Base-by-base conservation (phyloP, 2,329 filamentous ascomycete genomes). In the Colletotrichum sp. region DNA sequence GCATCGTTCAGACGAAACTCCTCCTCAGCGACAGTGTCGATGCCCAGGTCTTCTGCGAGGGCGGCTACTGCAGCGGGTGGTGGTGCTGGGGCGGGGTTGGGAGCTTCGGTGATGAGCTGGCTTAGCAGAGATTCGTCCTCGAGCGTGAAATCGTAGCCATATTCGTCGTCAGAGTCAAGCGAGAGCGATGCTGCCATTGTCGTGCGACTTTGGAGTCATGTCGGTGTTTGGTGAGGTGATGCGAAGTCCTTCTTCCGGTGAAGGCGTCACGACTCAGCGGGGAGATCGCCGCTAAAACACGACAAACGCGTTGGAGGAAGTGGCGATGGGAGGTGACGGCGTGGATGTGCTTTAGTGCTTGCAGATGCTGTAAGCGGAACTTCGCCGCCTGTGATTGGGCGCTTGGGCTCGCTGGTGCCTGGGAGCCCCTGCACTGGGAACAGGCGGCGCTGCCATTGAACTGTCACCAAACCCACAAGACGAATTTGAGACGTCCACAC, bases 111-210 rank as follows among this genome's bases (percentile, higher is more conserved):
- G 62, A 81, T 80, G 52, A 87, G 80, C 66, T 84, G 75, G 69
- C 82, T 79, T 18, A 89, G 79, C 60, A 86, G 77, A 55, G 86
- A 79, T 75, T 90, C 88, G 34, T 90, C 88, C 32, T 90, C 88
- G 2, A 81, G 77, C 4, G 87, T 86, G 59, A 89, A 82, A 78
- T 89, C 86, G 79, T 88, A 89, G 73, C 84, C 86, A 80, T 87
- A 89, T 59, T 89, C 87, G 78, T 82, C 84, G 77, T 87, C 85
- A 77, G 81, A 83, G 76, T 85, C 84, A 73, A 69, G 69, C 26
- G 34, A 60, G 36, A 68, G 49, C 44, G 68, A 57, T 32, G 26
- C 32, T 62, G 76, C 67, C 77, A 78, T 78, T 12, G 32, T 67
- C 21, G 28, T 52, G 32, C 26, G n/a, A 28, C 13, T 16, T 10